A percentile compares a stretch with the other conserved stretches of the same genome.
Evolutionary conservation across 768 basidiomycete genomes (phyloP).

Genomic region (Tylopilus intermedius): DNA sequence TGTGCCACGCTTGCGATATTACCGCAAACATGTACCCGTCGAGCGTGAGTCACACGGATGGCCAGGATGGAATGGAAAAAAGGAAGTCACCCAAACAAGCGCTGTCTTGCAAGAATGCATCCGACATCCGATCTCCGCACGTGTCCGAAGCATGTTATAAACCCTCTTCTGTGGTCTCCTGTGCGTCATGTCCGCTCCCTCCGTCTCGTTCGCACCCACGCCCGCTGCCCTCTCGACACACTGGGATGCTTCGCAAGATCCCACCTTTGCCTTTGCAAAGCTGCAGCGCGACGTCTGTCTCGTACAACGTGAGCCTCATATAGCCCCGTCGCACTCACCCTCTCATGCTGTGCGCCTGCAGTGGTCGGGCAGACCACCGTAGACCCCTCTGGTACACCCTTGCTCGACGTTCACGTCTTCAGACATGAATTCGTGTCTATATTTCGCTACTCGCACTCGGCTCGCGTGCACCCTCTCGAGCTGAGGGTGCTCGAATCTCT

Average conservation of each 20-base stretch:
- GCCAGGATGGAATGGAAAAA: neutral
- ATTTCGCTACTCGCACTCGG: slow-evolving; percentile 52
- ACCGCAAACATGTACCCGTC: neutral
- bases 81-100: too few species aligned
- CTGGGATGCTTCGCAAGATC: slow-evolving; percentile 5
- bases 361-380: slow-evolving; percentile 16
- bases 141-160: neutral
- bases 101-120: neutral
- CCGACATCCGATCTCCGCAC: neutral
- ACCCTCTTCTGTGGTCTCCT: neutral
- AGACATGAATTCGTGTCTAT: slow-evolving; percentile 60
- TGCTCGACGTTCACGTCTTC: slow-evolving; percentile 27
- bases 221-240: slow-evolving; percentile 15
- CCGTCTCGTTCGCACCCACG: slow-evolving; percentile 23
- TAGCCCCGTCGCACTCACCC: neutral
- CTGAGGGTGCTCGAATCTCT: slow-evolving; percentile 51
- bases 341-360: neutral
- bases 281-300: slow-evolving; percentile 26
- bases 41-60: neutral
- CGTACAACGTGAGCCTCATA: slow-evolving; percentile 23
- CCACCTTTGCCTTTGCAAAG: slow-evolving; percentile 36
- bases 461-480: slow-evolving; percentile 32
- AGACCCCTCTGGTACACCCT: slow-evolving; percentile 11
- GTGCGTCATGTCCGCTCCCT: slow-evolving; percentile 9
- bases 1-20: neutral